Percentiles rank a stretch among this genome's conserved stretches.
phyloP scores from a whole-genome alignment of 306 rosid genomes.

The Amphicarpaea edgeworthii region DNA sequence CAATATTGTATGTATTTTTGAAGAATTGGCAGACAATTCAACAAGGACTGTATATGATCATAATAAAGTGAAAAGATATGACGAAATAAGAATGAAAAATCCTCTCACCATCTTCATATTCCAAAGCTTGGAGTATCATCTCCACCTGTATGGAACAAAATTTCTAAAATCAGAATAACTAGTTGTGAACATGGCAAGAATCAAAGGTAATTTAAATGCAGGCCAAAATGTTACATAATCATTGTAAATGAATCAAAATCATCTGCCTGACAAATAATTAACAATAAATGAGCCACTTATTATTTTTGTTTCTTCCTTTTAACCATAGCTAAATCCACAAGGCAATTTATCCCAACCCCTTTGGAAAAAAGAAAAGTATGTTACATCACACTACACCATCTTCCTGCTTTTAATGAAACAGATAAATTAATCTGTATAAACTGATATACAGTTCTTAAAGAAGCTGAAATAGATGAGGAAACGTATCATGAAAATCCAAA shows the following conservation, averaged over 20 bases:
- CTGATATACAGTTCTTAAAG: background rate
- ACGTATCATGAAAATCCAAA: conserved; percentile 22
- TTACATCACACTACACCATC: background rate
- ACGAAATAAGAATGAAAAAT: conserved; percentile 14
- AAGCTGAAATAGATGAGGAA: conserved; percentile 14
- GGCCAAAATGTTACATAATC: background rate
- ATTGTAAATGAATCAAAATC: conserved; percentile 16
- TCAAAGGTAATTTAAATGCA: conserved; percentile 9
- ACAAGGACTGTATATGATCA: background rate
- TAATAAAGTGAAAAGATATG: conserved; percentile 3
- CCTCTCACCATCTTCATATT: conserved; percentile 80
- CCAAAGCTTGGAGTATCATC: conserved; percentile 94
- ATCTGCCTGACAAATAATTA: background rate
- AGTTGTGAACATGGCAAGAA: background rate
- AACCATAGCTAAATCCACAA: background rate
- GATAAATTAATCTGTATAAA: background rate
- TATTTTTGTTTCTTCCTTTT: conserved; percentile 15
- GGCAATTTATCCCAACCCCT: conserved; percentile 9
- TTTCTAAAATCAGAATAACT: conserved; percentile 34
- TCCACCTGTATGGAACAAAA: conserved; percentile 66
- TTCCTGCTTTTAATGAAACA: background rate
- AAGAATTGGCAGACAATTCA: conserved; percentile 26
- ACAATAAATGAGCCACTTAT: conserved; percentile 13
- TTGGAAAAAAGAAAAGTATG: background rate
- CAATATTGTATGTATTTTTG: background rate